phyloP scores from a whole-genome alignment of 2,329 filamentous ascomycete species.

The Metarhizium humberi region DNA sequence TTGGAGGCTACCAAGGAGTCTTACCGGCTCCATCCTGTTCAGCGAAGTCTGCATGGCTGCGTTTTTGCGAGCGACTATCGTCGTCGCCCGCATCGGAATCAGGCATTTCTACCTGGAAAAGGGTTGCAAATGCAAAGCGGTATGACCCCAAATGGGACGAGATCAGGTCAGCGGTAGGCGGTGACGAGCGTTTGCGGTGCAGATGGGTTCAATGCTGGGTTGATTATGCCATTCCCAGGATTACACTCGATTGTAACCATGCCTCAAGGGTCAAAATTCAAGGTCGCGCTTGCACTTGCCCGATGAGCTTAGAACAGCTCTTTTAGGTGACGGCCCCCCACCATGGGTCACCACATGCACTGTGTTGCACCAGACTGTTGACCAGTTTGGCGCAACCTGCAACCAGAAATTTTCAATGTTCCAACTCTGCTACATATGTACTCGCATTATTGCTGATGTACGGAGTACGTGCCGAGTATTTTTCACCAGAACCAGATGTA shows the following conservation, averaged over 20 bases:
- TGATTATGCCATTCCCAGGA: background rate
- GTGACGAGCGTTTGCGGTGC: background rate
- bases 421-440: too few relatives aligned
- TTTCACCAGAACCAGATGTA: too few relatives aligned
- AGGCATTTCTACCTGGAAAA: background rate
- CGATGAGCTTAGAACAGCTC: background rate
- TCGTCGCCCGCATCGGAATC: slow-evolving; percentile 15
- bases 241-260: too few relatives aligned
- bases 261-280: background rate
- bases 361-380: too few relatives aligned
- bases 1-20: slow-evolving; percentile 5
- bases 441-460: too few relatives aligned
- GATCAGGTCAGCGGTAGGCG: background rate
- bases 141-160: background rate
- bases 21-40: slow-evolving; percentile 34
- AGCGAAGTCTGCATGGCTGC: slow-evolving; percentile 47
- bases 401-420: too few relatives aligned
- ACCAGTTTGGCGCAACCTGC: too few relatives aligned
- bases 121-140: background rate
- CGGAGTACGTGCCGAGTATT: too few relatives aligned
- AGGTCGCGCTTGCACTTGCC: slow-evolving; percentile 2
- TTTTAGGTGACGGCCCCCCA: background rate
- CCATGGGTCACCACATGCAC: background rate
- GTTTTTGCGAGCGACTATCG: slow-evolving; percentile 29
- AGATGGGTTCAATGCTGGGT: background rate